Base-by-base conservation (phyloP, 2,329 filamentous ascomycete species). In the Botrytis squamosa region DNA sequence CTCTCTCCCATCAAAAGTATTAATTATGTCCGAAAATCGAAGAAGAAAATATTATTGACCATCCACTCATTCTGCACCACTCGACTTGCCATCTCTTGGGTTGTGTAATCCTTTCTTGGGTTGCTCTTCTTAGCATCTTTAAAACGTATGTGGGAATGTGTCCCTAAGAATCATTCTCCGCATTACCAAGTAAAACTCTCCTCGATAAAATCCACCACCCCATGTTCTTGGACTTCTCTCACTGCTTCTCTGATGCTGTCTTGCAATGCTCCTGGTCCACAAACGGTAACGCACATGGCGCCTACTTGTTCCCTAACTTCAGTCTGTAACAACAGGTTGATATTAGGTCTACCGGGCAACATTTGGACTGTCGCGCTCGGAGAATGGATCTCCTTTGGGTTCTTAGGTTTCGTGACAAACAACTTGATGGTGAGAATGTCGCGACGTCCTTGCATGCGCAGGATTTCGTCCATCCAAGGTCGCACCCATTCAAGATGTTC, bases 401-500 rank as follows among this genome's bases (percentile, higher is more conserved):
- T 93, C 78, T 93, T 91, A 0, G 95, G 95, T 71, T 94, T 88
- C 8, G 96, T 98, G 77, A 98, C 91, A 83, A 97, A 98, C 66
- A 98, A 88, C 78, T 95, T 90, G 79, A 98, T 93, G 78, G 90
- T 91, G 63, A 99, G 88, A 44, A 97, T 87, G 68, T 97, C 93
- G 74, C 93, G 90, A 71, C 95, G 91, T 78, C 90, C 88, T 20
- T 93, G 92, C 87, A 98, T 91, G 73, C 88, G 88, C 46, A 98
- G 86, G 71, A 98, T 84, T 72, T 85, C 83, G 77, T 92, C 88
- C 88, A 92, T 91, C 91, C 93, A 98, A 8, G 93, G 93, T 12
- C 93, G 90, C 74, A 97, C 93, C 95, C 96, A 98, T 82, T 97
- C 94, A 12, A 98, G 88, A 73, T 95, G 91, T 80, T 97, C 92